A percentile compares a stretch with the other conserved stretches of the same genome.
phyloP scores from a whole-genome alignment of 176 grass and related monocot species.

The Aegilops umbellulata region DNA sequence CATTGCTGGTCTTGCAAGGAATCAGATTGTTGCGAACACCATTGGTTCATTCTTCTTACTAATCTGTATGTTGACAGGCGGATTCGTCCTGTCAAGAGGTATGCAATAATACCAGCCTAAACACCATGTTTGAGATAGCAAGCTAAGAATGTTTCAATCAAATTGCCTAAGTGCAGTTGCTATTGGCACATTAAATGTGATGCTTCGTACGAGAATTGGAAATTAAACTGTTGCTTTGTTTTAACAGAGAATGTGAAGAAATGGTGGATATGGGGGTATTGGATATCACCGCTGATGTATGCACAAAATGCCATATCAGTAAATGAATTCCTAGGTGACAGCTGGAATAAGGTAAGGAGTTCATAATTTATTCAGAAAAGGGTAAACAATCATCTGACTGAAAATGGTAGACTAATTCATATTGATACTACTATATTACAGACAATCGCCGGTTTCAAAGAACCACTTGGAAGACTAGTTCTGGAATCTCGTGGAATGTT shows the following conservation, averaged over 20 bases:
- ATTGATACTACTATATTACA: background rate
- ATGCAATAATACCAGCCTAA: background rate
- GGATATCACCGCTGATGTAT: constrained; percentile 73
- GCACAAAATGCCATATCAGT: constrained; percentile 70
- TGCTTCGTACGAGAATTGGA: background rate
- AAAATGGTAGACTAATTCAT: constrained; percentile 20
- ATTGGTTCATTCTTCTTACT: constrained; percentile 61
- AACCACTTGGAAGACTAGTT: constrained; percentile 49
- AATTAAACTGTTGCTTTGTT: background rate
- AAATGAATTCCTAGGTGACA: constrained; percentile 71
- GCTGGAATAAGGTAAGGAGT: constrained; percentile 57
- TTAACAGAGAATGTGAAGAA: constrained; percentile 62
- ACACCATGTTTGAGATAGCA: background rate
- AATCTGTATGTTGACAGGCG: constrained; percentile 51
- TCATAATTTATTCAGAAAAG: background rate
- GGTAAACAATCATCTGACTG: background rate
- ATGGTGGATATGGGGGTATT: constrained; percentile 96
- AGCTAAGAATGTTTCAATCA: background rate
- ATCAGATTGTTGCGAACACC: constrained; percentile 70
- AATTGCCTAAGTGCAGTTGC: background rate
- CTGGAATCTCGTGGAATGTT: constrained; percentile 55
- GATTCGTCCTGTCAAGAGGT: constrained; percentile 74
- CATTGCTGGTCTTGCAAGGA: constrained; percentile 64
- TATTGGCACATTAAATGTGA: background rate
- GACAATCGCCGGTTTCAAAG: background rate